Evolutionary conservation across 352 stramenopile species (phyloP).

Genomic region (Thalassiosira livingstoniorum): DNA sequence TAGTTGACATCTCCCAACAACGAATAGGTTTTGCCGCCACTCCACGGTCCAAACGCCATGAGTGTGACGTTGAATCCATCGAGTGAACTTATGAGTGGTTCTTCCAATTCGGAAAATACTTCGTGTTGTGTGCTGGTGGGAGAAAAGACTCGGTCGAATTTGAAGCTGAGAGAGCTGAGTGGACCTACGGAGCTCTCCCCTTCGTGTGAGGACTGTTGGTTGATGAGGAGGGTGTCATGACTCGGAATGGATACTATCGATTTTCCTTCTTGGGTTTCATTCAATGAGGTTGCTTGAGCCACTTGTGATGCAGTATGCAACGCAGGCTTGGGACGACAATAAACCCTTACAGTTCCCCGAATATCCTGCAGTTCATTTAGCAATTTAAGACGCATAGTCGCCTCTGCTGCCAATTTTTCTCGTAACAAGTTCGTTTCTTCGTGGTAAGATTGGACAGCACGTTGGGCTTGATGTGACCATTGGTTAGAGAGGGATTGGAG

Average conservation of each 20-base stretch:
- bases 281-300: too few species aligned
- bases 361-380: constrained; percentile 81
- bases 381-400: constrained; percentile 72
- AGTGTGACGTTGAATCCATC: constrained; percentile 99
- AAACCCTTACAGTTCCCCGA: constrained; percentile 77
- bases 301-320: too few species aligned
- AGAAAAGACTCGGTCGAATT: constrained; percentile 80
- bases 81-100: constrained; percentile 86
- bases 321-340: constrained; percentile 64
- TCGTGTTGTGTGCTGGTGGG: constrained; percentile 65
- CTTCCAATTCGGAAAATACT: constrained; percentile 78
- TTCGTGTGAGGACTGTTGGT: constrained; percentile 55
- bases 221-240: constrained; percentile 73
- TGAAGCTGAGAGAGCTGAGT: constrained; percentile 77
- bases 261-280: too few species aligned
- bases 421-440: constrained; percentile 66
- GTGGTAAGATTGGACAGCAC: constrained; percentile 45
- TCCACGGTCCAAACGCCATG: constrained; percentile 98
- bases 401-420: constrained; percentile 77
- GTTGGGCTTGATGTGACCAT: constrained; percentile 52
- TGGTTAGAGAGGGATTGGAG: constrained; percentile 48
- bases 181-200: too few species aligned
- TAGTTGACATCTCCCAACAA: constrained; percentile 83
- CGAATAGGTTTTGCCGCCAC: constrained; percentile 97
- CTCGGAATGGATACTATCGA: constrained; percentile 68